Evolutionary conservation across 2,329 filamentous ascomycete species (phyloP), one percentile per base, ranked within the genome.

Genomic region (Hypocreales sp.): DNA sequence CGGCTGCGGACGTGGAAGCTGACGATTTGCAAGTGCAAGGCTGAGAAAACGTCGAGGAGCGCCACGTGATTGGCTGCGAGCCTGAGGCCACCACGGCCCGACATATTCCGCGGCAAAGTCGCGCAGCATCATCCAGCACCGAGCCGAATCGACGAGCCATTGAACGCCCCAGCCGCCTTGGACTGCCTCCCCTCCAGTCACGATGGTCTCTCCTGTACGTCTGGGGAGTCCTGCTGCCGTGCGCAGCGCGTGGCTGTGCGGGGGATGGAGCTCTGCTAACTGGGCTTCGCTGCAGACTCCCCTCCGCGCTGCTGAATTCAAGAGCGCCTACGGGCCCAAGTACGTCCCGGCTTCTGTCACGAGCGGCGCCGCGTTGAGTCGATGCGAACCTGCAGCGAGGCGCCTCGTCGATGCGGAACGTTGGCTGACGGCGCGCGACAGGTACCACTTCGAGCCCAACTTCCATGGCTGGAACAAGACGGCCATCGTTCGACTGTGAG

Each of bases 241-340:
- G 11, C 8, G 2, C 14, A 4, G 13, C 8, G 7, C 22, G 22
- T 3, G 6, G n/a, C n/a, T n/a, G n/a, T n/a, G n/a, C n/a, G n/a
- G n/a, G n/a, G n/a, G n/a, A n/a, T n/a, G n/a, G n/a, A n/a, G n/a
- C n/a, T n/a, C 20, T 8, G 20, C 14, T 22, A n/a, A 13, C 19
- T 7, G 10, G 8, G 10, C n/a, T 6, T 12, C 21, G 8, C 8
- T 33, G 32, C 41, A 69, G 64, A 58, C 58, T 49, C 55, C 56
- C 44, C 40, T 55, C 48, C 56, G 51, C 51, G 50, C 53, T 46
- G 44, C 51, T 35, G 40, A 50, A 36, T 76, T 72, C 62, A 65
- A 64, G 56, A 75, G 68, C 56, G 57, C 62, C 39, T 74, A 70
- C 49, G 72, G 69, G 48, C 72, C 72, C 28, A 76, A 73, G 72